These are phyloP conservation scores for Russula sp. DNA, from an alignment of 768 basidiomycete species.

Conservation along the genomic window DNA sequence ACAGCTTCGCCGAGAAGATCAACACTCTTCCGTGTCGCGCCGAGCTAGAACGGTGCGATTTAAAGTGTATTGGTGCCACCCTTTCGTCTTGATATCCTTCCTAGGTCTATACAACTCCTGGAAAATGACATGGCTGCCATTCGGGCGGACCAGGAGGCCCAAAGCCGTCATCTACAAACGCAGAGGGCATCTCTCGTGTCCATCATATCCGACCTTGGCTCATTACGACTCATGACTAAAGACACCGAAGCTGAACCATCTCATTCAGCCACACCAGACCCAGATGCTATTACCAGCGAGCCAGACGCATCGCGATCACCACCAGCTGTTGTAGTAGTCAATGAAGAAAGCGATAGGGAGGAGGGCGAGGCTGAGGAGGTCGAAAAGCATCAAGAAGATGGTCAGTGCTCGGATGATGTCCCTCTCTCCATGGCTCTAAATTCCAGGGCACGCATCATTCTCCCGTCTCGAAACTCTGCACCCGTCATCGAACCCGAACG, in stretches of 20 bases:
- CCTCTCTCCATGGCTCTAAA: constrained; percentile 36
- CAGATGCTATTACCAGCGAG: constrained; percentile 27
- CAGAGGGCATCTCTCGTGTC: constrained; percentile 66
- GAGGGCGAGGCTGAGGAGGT: constrained; percentile 45
- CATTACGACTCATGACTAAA: constrained; percentile 66
- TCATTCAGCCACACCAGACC: constrained; percentile 22
- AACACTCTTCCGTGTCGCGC: constrained; percentile 72
- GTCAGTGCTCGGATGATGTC: constrained; percentile 35
- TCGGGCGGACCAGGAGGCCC: constrained; percentile 68
- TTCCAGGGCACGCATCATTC: constrained; percentile 38
- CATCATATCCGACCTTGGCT: constrained; percentile 60
- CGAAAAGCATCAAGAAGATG: constrained; percentile 42
- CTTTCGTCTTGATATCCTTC: not conserved
- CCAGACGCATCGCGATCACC: constrained; percentile 43
- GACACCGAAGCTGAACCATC: constrained; percentile 47
- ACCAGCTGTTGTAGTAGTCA: constrained; percentile 49
- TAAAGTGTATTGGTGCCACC: constrained; percentile 2
- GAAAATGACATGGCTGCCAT: constrained; percentile 81
- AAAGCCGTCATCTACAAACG: constrained; percentile 59
- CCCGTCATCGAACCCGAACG: constrained; percentile 12
- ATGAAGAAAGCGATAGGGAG: constrained; percentile 31
- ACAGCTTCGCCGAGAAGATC: constrained; percentile 77
- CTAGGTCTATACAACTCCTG: constrained; percentile 63
- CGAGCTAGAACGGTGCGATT: constrained; percentile 72
- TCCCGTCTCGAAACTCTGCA: constrained; percentile 36